These are phyloP conservation scores for Berkeleyomyces basicola DNA, from an alignment of 2,329 filamentous ascomycete species.

Conservation along the genomic window DNA sequence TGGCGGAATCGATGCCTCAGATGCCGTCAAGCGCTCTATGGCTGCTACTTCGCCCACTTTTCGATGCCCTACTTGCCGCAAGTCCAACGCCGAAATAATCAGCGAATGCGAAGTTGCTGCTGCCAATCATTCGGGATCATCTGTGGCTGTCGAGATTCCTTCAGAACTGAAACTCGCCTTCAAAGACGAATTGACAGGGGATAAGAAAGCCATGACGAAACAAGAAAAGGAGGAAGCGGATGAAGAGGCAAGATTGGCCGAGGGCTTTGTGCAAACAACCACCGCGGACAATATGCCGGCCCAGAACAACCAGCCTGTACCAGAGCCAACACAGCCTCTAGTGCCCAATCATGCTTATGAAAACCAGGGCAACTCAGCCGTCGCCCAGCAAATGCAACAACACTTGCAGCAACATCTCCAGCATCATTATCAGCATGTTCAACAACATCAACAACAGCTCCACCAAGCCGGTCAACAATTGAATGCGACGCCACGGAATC, in stretches of 20 bases:
- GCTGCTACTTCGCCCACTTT: constrained; percentile 50
- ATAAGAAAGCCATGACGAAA: not conserved
- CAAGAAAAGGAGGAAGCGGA: constrained; percentile 19
- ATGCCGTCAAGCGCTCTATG: constrained; percentile 48
- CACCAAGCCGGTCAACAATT: not conserved
- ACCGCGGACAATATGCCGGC: constrained; percentile 13
- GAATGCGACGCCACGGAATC: not conserved
- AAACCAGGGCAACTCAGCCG: constrained; percentile 2
- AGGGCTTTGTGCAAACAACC: constrained; percentile 40
- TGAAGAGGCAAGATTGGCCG: constrained; percentile 35
- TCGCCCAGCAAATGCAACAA: constrained; percentile 14
- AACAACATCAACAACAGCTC: not conserved
- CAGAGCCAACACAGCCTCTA: not conserved
- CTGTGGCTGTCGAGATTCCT: constrained; percentile 24
- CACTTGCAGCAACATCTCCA: constrained; percentile 14
- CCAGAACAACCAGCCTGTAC: constrained; percentile 16
- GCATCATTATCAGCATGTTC: constrained; percentile 5
- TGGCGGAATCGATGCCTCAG: constrained; percentile 66
- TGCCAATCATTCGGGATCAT: constrained; percentile 10
- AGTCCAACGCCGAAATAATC: constrained; percentile 58
- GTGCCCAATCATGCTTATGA: constrained; percentile 11
- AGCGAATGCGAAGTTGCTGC: constrained; percentile 45
- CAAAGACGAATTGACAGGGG: constrained; percentile 47
- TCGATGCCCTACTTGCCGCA: constrained; percentile 54
- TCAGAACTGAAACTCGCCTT: constrained; percentile 49